A percentile compares a stretch with the other conserved stretches of the same genome.
phyloP scores from a whole-genome alignment of 2,329 filamentous ascomycete species.

The Magnaporthiopsis poae region DNA sequence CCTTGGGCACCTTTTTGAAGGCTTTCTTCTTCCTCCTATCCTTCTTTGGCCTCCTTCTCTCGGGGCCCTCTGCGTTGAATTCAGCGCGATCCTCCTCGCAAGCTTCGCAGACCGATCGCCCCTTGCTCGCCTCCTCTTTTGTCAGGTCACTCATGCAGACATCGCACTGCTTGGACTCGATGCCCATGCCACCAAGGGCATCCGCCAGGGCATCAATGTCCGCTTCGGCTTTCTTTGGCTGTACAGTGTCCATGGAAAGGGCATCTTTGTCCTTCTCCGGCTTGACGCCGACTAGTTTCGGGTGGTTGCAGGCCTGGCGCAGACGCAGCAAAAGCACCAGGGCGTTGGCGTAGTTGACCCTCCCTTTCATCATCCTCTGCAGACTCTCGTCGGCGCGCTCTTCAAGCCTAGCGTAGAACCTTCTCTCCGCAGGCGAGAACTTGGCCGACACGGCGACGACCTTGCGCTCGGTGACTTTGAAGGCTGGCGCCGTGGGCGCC shows the following conservation, averaged over 20 bases:
- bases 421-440: conserved; percentile 69
- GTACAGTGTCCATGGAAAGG: conserved; percentile 50
- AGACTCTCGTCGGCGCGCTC: conserved; percentile 77
- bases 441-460: conserved; percentile 70
- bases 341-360: conserved; percentile 80
- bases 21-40: conserved; percentile 27
- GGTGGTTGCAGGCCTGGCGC: conserved; percentile 90
- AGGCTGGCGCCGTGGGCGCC: conserved; percentile 47
- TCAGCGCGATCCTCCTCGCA: conserved; percentile 67
- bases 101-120: conserved; percentile 54
- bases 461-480: conserved; percentile 86
- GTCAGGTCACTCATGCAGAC: conserved; percentile 66
- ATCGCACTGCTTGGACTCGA: conserved; percentile 69
- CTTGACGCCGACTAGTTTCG: conserved; percentile 74
- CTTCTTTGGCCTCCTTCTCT: conserved; percentile 27
- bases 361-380: conserved; percentile 75
- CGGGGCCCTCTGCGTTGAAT: conserved; percentile 39
- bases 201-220: conserved; percentile 78
- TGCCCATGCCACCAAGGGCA: conserved; percentile 73
- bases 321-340: conserved; percentile 83
- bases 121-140: conserved; percentile 35
- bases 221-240: conserved; percentile 40
- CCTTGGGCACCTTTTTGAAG: conserved; percentile 24
- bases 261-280: conserved; percentile 82
- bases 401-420: conserved; percentile 78